Evolutionary conservation across 2,329 filamentous ascomycete species (phyloP), one percentile per base, ranked within the genome.

Genomic region (Tolypocladium nubicola): DNA sequence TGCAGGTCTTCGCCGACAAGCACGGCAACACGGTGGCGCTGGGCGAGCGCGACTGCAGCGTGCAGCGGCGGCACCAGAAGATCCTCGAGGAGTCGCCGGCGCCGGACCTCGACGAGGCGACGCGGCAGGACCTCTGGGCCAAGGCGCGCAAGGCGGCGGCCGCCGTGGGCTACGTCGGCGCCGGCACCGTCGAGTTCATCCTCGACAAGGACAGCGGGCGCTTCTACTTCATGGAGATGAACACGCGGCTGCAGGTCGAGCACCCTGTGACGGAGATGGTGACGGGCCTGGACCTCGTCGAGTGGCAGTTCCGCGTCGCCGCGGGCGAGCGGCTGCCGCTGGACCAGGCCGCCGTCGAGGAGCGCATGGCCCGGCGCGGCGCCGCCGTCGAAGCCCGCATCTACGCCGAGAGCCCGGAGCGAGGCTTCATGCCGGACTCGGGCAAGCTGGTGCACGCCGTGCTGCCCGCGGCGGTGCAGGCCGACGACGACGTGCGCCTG

Each of bases 361-460:
- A 72, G 47, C 80, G 84, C 61, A 97, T 99, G 70, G 78, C 79
- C 39, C 79, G 81, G 62, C 80, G 85, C 52, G 94, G 94, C 2
- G 89, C 92, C 66, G 94, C 92, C 13, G 95, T 99, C 60, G 94
- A 99, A 76, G 93, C 93, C 19, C 83, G 94, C 58, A 96, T 99
- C 64, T 99, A 99, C 70, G 94, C 94, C 10, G 94, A 99, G 71
- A 96, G 92, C 66, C 94, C 94, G 1, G 88, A 89, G 64, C 89
- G 82, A 71, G 91, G 91, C 57, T 99, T 99, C 73, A 86, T 97
- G 61, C 94, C 94, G 0, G 93, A 97, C 69, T 97, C 94, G 0
- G 94, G 94, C 41, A 88, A 84, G 65, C 80, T 99, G 1, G 79
- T 95, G 6, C 90, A 97, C 70, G 83, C 97, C 13, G 81, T 83